Conservation (phyloP, 352 stramenopile genomes). For the Phytophthora fragariae region DNA sequence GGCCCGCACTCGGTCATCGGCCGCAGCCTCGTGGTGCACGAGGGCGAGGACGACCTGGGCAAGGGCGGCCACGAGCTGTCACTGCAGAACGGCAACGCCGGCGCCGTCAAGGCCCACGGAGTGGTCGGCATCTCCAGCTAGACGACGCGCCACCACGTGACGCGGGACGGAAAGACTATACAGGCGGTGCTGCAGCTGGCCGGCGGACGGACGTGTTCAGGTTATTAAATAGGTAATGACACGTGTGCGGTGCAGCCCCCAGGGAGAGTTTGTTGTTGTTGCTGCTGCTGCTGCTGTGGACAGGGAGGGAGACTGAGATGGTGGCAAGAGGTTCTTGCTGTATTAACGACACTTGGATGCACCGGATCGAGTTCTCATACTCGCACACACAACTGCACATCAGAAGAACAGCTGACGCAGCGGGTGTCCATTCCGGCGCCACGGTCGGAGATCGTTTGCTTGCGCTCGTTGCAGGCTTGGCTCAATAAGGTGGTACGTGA, state of each 20-base stretch:
- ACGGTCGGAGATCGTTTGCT: neutral
- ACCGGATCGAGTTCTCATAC: too few species aligned
- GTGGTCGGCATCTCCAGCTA: slow-evolving; percentile 94
- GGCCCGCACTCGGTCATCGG: slow-evolving; percentile 98
- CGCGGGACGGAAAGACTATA: too few species aligned
- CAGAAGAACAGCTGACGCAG: neutral
- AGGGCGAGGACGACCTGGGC: slow-evolving; percentile 96
- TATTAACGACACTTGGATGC: too few species aligned
- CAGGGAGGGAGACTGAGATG: neutral
- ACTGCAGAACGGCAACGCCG: slow-evolving; percentile 96
- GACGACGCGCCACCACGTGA: neutral
- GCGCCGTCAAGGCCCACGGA: slow-evolving; percentile 91
- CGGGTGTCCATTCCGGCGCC: neutral
- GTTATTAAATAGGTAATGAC: slow-evolving; percentile 39
- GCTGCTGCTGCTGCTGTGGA: slow-evolving; percentile 1
- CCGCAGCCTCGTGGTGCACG: slow-evolving; percentile 95
- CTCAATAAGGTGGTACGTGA: neutral
- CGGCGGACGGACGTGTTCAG: slow-evolving; percentile 6
- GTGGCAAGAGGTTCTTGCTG: too few species aligned
- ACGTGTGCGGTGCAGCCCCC: slow-evolving; percentile 23
- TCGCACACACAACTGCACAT: neutral
- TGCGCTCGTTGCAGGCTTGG: neutral
- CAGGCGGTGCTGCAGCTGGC: too few species aligned
- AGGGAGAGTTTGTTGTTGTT: neutral
- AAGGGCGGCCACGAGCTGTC: slow-evolving; percentile 97